Conservation (phyloP, 345 rosid genomes). For the Hibiscus syriacus region DNA sequence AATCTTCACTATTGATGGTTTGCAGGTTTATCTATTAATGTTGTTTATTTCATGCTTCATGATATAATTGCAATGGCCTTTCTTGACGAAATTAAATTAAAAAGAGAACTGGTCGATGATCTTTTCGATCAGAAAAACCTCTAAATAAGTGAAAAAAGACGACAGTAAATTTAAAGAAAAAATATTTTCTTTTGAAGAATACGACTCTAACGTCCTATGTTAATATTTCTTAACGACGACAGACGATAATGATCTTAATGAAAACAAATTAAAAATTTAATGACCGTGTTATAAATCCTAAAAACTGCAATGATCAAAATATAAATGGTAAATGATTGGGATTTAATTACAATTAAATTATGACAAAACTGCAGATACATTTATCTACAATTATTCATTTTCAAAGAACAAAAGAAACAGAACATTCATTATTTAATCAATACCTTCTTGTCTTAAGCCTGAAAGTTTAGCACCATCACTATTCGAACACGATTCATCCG, state of each 20-base stretch:
- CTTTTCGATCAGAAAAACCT: no score
- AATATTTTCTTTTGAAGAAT: no score
- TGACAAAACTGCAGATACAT: slow-evolving; percentile 19
- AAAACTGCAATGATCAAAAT: no score
- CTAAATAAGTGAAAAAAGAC: no score
- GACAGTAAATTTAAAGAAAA: no score
- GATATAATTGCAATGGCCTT: not conserved
- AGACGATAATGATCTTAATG: no score
- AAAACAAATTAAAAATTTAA: no score
- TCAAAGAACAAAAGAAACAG: not conserved
- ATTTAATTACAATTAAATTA: slow-evolving; percentile 33
- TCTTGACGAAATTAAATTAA: no score
- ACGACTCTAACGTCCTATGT: no score
- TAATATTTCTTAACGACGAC: no score
- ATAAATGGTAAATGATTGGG: not conserved
- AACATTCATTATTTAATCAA: not conserved
- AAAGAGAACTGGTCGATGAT: no score
- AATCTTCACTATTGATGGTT: slow-evolving; percentile 80
- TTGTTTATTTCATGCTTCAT: slow-evolving; percentile 10
- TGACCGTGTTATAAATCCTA: no score
- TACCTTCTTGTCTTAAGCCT: slow-evolving; percentile 9
- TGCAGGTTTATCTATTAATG: slow-evolving; percentile 58
- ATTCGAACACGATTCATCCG: slow-evolving; percentile 14
- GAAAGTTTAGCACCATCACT: slow-evolving; percentile 1
- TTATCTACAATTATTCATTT: slow-evolving; percentile 17